Conservation (phyloP, 768 basidiomycete species). For the Panaeolus cyanescens region DNA sequence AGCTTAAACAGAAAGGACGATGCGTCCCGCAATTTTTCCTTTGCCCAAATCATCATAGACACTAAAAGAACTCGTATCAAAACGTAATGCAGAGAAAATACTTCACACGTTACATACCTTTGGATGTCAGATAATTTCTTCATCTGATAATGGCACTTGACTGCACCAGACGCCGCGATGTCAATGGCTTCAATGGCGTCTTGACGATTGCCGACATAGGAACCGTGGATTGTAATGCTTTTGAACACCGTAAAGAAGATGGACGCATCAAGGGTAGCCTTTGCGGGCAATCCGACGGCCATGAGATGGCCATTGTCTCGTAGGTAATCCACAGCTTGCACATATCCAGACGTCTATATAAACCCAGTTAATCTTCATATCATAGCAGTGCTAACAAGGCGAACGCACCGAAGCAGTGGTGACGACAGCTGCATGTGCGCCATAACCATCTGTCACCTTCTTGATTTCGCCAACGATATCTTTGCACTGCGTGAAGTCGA, state of each 20-base stretch:
- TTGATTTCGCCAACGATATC: slow-evolving; percentile 69
- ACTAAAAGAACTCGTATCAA: slow-evolving; percentile 23
- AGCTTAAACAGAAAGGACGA: slow-evolving; percentile 34
- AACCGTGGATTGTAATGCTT: slow-evolving; percentile 57
- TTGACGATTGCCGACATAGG: slow-evolving; percentile 72
- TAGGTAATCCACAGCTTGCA: slow-evolving; percentile 74
- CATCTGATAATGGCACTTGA: slow-evolving; percentile 56
- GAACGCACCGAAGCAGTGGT: slow-evolving; percentile 51
- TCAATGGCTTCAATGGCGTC: slow-evolving; percentile 82
- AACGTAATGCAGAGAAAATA: no score
- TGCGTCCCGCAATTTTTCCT: slow-evolving; percentile 50
- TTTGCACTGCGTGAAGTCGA: slow-evolving; percentile 74
- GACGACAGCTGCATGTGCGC: slow-evolving; percentile 72
- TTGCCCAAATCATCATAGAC: slow-evolving; percentile 42
- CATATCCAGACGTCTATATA: slow-evolving; percentile 37
- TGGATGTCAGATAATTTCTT: slow-evolving; percentile 53
- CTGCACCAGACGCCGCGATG: slow-evolving; percentile 70
- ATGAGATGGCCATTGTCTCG: slow-evolving; percentile 73
- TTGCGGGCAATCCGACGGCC: slow-evolving; percentile 76
- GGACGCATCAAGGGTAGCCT: slow-evolving; percentile 44
- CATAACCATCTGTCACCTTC: slow-evolving; percentile 61
- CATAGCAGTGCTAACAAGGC: no score
- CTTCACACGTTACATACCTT: slow-evolving; percentile 38
- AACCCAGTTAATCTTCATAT: not conserved
- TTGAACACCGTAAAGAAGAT: slow-evolving; percentile 29